Conservation (phyloP, 73 alveolate species). For the Breviolum minutum region DNA sequence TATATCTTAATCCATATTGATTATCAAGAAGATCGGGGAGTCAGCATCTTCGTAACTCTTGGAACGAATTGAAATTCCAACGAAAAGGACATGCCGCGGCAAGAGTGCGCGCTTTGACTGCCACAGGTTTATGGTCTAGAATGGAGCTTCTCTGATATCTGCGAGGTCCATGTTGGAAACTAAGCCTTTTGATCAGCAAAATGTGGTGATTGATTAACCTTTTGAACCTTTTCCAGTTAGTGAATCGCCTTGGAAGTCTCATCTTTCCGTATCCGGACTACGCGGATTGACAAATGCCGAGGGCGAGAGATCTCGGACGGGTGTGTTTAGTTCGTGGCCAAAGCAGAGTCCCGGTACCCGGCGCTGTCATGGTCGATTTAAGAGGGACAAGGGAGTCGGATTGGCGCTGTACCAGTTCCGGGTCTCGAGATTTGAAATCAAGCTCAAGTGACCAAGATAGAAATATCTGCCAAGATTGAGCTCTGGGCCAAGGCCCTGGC, state of each 20-base stretch:
- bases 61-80: too few species aligned
- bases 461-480: too few species aligned
- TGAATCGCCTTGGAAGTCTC: too few species aligned
- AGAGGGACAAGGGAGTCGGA: too few species aligned
- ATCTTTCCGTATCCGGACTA: too few species aligned
- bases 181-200: background rate
- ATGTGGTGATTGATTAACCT: background rate
- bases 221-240: too few species aligned
- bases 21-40: background rate
- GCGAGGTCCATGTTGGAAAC: conserved; percentile 14
- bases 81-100: too few species aligned
- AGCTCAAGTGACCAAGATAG: too few species aligned
- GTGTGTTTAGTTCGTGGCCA: conserved; percentile 86
- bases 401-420: too few species aligned
- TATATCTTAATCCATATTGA: background rate
- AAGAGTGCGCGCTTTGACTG: background rate
- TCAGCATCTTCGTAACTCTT: too few species aligned
- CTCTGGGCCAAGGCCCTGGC: conserved; percentile 35
- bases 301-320: conserved; percentile 65
- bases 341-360: conserved; percentile 28
- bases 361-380: background rate
- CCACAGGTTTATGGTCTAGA: conserved; percentile 73
- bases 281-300: background rate
- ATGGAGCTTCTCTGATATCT: conserved; percentile 86
- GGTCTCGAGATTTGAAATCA: too few species aligned